Percentiles rank a stretch among this genome's conserved stretches.
Evolutionary conservation across 108 stramenopile genomes (phyloP).

Genomic region (Nitzschia palea): DNA sequence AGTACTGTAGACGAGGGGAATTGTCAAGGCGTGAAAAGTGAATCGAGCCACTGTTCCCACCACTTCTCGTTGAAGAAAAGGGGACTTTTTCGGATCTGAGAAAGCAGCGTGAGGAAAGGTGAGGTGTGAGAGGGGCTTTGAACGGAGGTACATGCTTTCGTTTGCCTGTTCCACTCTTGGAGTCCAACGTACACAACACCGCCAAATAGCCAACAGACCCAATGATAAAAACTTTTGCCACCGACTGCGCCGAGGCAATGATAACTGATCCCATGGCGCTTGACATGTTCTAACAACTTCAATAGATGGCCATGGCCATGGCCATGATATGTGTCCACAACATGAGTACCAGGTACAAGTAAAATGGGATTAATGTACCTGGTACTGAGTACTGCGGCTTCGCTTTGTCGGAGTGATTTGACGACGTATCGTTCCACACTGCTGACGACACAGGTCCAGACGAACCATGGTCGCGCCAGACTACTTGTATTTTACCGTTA

Average conservation of each 20-base stretch:
- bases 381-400: too few species aligned
- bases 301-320: too few species aligned
- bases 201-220: constrained; percentile 57
- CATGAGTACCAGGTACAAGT: too few species aligned
- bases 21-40: constrained; percentile 55
- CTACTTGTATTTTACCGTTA: too few species aligned
- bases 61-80: constrained; percentile 48
- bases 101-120: background rate
- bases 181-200: constrained; percentile 34
- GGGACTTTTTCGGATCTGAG: constrained; percentile 41
- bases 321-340: too few species aligned
- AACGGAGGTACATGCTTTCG: background rate
- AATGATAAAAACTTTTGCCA: constrained; percentile 72
- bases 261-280: constrained; percentile 52
- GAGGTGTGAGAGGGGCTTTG: background rate
- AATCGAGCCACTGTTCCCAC: constrained; percentile 58
- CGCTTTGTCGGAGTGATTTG: too few species aligned
- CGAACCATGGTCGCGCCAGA: too few species aligned
- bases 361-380: too few species aligned
- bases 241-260: constrained; percentile 57
- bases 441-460: too few species aligned
- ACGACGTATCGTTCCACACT: too few species aligned
- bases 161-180: background rate
- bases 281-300: constrained; percentile 39
- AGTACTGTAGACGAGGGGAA: constrained; percentile 64